Evolutionary conservation across 2,329 filamentous ascomycete genomes (phyloP).

Genomic region (Zarea fungicola): DNA sequence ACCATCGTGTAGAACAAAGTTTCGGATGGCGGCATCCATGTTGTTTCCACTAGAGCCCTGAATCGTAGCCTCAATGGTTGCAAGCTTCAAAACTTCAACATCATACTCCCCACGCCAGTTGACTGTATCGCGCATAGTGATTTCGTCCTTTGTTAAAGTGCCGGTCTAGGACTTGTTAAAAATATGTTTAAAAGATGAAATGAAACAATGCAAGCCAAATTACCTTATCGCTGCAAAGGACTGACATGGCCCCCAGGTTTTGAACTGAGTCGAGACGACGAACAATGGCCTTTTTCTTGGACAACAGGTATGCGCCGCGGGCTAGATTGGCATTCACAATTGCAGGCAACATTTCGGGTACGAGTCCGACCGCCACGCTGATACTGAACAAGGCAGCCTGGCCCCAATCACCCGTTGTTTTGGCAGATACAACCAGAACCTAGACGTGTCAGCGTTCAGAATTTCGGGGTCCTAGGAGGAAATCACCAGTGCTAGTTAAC

Average conservation of each 20-base stretch:
- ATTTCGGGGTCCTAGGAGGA: too few relatives aligned
- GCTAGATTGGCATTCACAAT: conserved; percentile 26
- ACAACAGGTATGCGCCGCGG: conserved; percentile 22
- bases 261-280: conserved; percentile 28
- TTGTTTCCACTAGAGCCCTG: conserved; percentile 25
- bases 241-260: conserved; percentile 25
- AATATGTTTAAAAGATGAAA: too few relatives aligned
- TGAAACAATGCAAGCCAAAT: too few relatives aligned
- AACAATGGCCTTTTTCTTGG: conserved; percentile 31
- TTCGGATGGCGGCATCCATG: conserved; percentile 23
- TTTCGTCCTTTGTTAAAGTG: conserved; percentile 25
- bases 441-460: too few relatives aligned
- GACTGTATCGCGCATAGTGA: conserved; percentile 21
- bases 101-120: conserved; percentile 17
- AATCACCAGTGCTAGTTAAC: background rate
- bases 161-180: conserved; percentile 17
- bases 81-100: conserved; percentile 21
- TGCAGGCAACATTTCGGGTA: conserved; percentile 26
- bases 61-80: conserved; percentile 21
- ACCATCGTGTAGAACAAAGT: conserved; percentile 13
- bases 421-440: conserved; percentile 22
- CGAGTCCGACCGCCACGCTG: conserved; percentile 25
- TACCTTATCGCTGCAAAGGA: conserved; percentile 27
- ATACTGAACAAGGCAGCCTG: conserved; percentile 24
- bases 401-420: conserved; percentile 22